Base-by-base conservation (phyloP, 192 early-diverging fungal species). In the Polychytrium aggregatum region DNA sequence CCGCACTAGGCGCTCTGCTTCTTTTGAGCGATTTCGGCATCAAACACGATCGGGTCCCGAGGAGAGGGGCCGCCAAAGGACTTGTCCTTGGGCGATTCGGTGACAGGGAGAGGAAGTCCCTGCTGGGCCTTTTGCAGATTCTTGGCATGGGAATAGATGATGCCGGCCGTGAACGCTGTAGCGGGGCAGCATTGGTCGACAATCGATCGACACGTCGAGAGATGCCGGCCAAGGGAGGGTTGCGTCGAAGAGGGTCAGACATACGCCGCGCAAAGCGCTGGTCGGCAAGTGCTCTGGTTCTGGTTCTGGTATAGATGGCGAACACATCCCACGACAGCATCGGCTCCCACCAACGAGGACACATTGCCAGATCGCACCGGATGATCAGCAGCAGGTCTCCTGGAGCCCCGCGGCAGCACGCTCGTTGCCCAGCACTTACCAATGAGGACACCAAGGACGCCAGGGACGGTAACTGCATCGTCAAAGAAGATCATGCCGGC, bases 401-500 rank as follows among this genome's bases (percentile, higher is more conserved):
- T n/a, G n/a, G n/a, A n/a, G n/a, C n/a, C n/a, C n/a, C n/a, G n/a
- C n/a, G n/a, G n/a, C n/a, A n/a, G n/a, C n/a, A n/a, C n/a, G n/a
- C n/a, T n/a, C n/a, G n/a, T n/a, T n/a, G n/a, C n/a, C n/a, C n/a
- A n/a, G n/a, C n/a, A 50, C 50, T 17, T 52, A 64, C 90, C 95
- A 49, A 97, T 77, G 44, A 88, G 30, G 9, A 98, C 87, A n/a
- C 86, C 87, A 34, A 78, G 66, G 17, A 97, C 82, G 51, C 83
- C 82, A 27, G 82, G 90, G 40, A 79, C 60, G 0, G 87, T 88
- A 18, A 88, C 74, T 2, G 52, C 55, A 51, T 92, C 92, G 38
- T 82, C 82, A 68, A 98, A 90, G 71, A 93, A 95, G 11, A 98
- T 35, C 71, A 98, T 97, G 29, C 93, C 91, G 49, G 85, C 85